These are phyloP conservation scores for Botryosphaeria dothidea DNA, from an alignment of 2,329 filamentous ascomycete species.

Conservation along the genomic window DNA sequence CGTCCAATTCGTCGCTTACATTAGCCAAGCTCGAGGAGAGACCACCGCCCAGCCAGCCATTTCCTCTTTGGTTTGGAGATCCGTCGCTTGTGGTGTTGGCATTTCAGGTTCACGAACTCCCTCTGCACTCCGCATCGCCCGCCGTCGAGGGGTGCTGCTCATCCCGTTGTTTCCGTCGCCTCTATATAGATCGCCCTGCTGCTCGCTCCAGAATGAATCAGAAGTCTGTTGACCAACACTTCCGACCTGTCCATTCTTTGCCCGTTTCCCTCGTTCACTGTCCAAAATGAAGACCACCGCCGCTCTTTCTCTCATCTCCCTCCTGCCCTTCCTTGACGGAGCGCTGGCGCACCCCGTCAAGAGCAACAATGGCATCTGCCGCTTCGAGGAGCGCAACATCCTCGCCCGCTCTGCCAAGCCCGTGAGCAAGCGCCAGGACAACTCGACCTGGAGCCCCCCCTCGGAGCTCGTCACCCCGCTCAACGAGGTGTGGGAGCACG, in stretches of 20 bases:
- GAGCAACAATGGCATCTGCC: constrained; percentile 22
- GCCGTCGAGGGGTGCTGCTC: not conserved
- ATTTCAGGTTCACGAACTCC: not conserved
- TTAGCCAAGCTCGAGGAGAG: not conserved
- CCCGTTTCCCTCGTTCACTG: not conserved
- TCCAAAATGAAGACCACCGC: constrained; percentile 26
- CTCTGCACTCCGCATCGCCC: not conserved
- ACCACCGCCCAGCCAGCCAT: constrained; percentile 1
- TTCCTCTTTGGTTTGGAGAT: not conserved
- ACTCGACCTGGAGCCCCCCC: constrained; percentile 30
- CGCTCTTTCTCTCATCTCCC: constrained; percentile 25
- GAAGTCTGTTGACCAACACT: constrained; percentile 7
- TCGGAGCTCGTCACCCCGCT: constrained; percentile 28
- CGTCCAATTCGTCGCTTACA: not conserved
- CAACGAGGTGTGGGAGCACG: constrained; percentile 30
- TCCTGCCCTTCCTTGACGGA: constrained; percentile 22
- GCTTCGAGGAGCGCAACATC: constrained; percentile 23
- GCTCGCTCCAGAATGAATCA: not conserved
- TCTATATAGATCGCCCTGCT: not conserved
- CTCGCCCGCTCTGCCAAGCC: constrained; percentile 24
- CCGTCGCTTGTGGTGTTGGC: constrained; percentile 11
- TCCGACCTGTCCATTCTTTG: not conserved
- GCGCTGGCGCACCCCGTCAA: constrained; percentile 24
- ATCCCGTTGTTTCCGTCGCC: not conserved
- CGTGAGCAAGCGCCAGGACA: constrained; percentile 23